Percentiles rank a stretch among this genome's conserved stretches.
Conservation (phyloP, 164 flowering plant species). For the Litsea cubeba region DNA sequence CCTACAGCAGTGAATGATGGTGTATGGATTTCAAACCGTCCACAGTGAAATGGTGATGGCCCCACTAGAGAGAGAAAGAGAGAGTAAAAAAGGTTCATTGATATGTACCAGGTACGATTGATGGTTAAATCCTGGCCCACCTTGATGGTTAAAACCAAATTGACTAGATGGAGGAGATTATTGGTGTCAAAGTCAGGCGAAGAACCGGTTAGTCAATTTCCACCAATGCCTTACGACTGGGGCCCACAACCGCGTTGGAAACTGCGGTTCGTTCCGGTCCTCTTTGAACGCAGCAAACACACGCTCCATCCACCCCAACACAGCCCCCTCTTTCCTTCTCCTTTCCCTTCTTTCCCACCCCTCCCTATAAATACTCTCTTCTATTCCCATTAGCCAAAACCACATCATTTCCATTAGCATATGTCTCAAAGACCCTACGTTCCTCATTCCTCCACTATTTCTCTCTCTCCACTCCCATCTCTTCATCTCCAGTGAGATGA, state of each 20-base stretch:
- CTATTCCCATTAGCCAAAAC: not conserved
- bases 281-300: not conserved
- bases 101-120: no score
- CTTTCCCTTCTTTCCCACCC: not conserved
- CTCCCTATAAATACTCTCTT: not conserved
- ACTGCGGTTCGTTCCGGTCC: not conserved
- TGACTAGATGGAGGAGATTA: not conserved
- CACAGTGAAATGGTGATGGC: no score
- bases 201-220: not conserved
- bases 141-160: no score
- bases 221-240: not conserved
- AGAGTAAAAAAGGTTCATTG: no score
- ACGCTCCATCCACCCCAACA: not conserved
- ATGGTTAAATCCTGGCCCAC: no score
- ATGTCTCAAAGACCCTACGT: slow-evolving; percentile 33
- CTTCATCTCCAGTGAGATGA: slow-evolving; percentile 34
- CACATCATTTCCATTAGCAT: not conserved
- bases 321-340: not conserved
- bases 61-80: no score
- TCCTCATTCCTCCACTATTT: slow-evolving; percentile 29
- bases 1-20: no score
- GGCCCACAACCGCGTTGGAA: not conserved
- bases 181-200: not conserved
- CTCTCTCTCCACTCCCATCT: slow-evolving; percentile 26
- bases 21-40: no score